These are phyloP conservation scores for Exophiala sp. DNA, from an alignment of 2,329 filamentous ascomycete genomes.

Conservation along the genomic window DNA sequence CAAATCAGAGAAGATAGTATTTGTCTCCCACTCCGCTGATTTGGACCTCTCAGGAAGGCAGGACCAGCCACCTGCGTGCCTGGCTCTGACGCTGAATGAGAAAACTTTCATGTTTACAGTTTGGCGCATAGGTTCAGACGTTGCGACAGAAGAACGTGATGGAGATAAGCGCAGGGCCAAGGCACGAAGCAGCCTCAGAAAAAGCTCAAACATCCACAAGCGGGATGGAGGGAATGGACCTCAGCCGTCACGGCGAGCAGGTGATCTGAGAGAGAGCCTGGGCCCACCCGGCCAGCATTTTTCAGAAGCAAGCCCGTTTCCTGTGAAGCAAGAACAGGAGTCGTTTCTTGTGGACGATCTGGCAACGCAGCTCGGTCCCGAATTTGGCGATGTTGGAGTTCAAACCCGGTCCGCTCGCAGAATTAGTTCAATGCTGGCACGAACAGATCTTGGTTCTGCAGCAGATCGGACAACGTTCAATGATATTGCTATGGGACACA, in stretches of 20 bases:
- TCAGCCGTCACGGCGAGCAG: conserved; percentile 60
- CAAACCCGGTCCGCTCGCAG: conserved; percentile 65
- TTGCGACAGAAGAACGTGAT: conserved; percentile 36
- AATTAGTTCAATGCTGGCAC: conserved; percentile 85
- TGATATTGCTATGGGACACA: conserved; percentile 59
- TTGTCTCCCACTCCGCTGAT: conserved; percentile 20
- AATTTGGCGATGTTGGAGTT: conserved; percentile 54
- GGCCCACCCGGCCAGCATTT: conserved; percentile 47
- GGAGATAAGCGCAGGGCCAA: conserved; percentile 38
- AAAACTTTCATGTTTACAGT: conserved; percentile 23
- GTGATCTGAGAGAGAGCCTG: conserved; percentile 73
- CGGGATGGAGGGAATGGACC: conserved; percentile 68
- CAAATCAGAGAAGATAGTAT: conserved; percentile 22
- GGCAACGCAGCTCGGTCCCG: conserved; percentile 68
- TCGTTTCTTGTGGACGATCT: conserved; percentile 57
- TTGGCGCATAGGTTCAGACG: conserved; percentile 38
- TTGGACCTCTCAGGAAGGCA: not conserved
- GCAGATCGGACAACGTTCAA: conserved; percentile 78
- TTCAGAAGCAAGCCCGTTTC: conserved; percentile 17
- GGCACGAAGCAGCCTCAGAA: conserved; percentile 42
- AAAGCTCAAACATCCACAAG: conserved; percentile 62
- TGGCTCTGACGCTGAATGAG: conserved; percentile 26
- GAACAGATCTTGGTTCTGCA: conserved; percentile 80
- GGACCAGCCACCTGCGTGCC: conserved; percentile 5
- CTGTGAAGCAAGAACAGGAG: conserved; percentile 46